Conservation (phyloP, 306 rosid genomes). For the Cicer yamashitae region DNA sequence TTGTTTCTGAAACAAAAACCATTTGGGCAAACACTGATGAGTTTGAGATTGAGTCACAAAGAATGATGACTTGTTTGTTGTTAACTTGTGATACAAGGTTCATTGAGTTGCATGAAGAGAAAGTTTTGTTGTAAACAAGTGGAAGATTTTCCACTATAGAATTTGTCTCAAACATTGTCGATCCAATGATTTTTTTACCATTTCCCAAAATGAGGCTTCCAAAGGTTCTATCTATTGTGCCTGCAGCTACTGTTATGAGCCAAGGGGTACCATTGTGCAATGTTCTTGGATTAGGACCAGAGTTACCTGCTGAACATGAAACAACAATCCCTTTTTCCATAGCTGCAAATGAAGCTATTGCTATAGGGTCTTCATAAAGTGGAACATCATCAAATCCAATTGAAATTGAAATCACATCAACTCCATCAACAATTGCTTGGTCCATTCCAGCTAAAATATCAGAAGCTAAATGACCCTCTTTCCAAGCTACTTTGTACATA, state of each 20-base stretch:
- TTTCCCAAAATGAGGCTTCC: constrained; percentile 40
- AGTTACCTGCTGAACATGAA: constrained; percentile 40
- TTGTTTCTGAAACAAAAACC: background rate
- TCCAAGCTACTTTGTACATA: constrained; percentile 35
- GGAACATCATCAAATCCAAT: constrained; percentile 37
- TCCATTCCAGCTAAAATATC: constrained; percentile 45
- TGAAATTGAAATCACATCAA: constrained; percentile 49
- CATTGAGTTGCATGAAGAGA: constrained; percentile 46
- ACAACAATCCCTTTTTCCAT: constrained; percentile 50
- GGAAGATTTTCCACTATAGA: constrained; percentile 31
- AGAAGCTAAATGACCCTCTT: constrained; percentile 32
- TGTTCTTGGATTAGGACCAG: background rate
- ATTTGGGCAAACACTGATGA: background rate
- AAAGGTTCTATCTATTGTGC: constrained; percentile 45
- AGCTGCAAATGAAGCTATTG: constrained; percentile 49
- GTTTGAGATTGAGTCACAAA: constrained; percentile 33
- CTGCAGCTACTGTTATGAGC: constrained; percentile 37
- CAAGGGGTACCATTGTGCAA: constrained; percentile 45
- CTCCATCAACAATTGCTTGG: constrained; percentile 46
- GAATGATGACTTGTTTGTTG: background rate
- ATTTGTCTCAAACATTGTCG: constrained; percentile 46
- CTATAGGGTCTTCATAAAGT: constrained; percentile 40
- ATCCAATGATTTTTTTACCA: constrained; percentile 42
- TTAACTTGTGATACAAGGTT: background rate
- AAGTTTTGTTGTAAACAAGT: constrained; percentile 36